These are phyloP conservation scores for Beauveria sp. DNA, from an alignment of 2,329 filamentous ascomycete species.

Conservation along the genomic window DNA sequence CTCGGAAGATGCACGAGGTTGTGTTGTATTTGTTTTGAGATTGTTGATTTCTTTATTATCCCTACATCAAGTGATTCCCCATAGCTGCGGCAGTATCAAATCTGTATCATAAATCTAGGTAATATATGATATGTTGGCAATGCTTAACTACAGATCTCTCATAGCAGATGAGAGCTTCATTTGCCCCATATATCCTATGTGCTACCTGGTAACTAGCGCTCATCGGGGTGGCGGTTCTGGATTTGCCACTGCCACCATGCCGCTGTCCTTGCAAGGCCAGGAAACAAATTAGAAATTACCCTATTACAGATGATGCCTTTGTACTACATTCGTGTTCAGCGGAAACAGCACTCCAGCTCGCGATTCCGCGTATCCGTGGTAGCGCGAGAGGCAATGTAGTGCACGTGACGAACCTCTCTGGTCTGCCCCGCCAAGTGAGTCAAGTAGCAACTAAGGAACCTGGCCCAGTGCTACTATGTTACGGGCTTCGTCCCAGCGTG, in stretches of 20 bases:
- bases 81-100: constrained; percentile 11
- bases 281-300: too few relatives aligned
- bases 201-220: not conserved
- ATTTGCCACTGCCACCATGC: not conserved
- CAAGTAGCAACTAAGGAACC: constrained; percentile 17
- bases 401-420: constrained; percentile 9
- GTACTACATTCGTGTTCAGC: not conserved
- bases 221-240: not conserved
- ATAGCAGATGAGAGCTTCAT: not conserved
- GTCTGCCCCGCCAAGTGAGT: constrained; percentile 13
- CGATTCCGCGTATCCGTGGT: not conserved
- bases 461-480: not conserved
- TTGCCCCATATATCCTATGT: not conserved
- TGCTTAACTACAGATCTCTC: not conserved
- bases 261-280: not conserved
- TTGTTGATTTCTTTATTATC: constrained; percentile 28
- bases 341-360: not conserved
- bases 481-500: constrained; percentile 24
- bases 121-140: constrained; percentile 24
- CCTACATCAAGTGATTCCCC: constrained; percentile 32
- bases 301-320: not conserved
- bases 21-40: constrained; percentile 18
- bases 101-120: constrained; percentile 26
- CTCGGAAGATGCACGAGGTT: not conserved
- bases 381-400: not conserved